These are phyloP conservation scores for Arabidopsis lyrata DNA, from an alignment of 441 rosid genomes.

Conservation along the genomic window DNA sequence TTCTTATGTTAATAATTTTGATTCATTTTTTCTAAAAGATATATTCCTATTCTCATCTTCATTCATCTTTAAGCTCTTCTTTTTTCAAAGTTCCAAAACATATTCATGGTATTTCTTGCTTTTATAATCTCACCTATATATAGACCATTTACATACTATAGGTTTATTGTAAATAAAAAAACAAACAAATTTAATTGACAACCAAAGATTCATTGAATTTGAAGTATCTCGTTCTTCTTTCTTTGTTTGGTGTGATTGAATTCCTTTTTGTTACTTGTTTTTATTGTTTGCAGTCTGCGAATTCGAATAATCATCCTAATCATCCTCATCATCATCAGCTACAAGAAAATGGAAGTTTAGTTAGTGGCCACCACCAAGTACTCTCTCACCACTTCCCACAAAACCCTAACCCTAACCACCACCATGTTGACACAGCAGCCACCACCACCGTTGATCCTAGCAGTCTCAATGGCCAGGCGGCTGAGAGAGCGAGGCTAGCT, in stretches of 20 bases:
- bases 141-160: slow-evolving; percentile 25
- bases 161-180: background rate
- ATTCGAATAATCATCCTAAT: slow-evolving; percentile 40
- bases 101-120: slow-evolving; percentile 44
- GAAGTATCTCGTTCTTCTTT: slow-evolving; percentile 2
- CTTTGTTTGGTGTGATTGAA: slow-evolving; percentile 27
- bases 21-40: slow-evolving; percentile 40
- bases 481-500: slow-evolving; percentile 47
- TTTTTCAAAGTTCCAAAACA: slow-evolving; percentile 36
- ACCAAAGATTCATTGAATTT: slow-evolving; percentile 9
- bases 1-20: slow-evolving; percentile 41
- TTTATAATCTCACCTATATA: slow-evolving; percentile 41
- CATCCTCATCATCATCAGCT: slow-evolving; percentile 41
- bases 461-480: slow-evolving; percentile 25
- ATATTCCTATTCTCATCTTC: slow-evolving; percentile 49
- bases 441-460: slow-evolving; percentile 17
- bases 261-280: background rate
- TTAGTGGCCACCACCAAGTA: slow-evolving; percentile 34
- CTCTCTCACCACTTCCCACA: slow-evolving; percentile 41
- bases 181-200: background rate
- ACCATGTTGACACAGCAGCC: slow-evolving; percentile 32
- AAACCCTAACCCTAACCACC: slow-evolving; percentile 48
- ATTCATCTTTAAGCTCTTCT: slow-evolving; percentile 43
- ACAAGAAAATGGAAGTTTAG: slow-evolving; percentile 42
- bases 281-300: slow-evolving; percentile 38